Conservation (phyloP, 169 alveolate species). For the Cryptosporidium meleagridis region DNA sequence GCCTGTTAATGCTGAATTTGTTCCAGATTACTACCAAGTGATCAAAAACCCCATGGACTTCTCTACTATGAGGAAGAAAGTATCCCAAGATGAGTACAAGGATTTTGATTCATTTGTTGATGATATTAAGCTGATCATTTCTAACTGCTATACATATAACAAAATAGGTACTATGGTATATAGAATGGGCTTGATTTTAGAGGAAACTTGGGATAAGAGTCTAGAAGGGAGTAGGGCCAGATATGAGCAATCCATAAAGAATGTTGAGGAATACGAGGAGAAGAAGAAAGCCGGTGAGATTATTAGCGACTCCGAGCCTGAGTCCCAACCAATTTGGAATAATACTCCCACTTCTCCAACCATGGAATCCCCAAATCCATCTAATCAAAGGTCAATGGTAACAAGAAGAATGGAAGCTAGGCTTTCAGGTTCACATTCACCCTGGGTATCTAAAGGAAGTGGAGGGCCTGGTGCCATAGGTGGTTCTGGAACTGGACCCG, state of each 20-base stretch:
- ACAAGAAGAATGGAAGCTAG: constrained; percentile 74
- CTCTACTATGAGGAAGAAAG: constrained; percentile 86
- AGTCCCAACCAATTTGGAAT: constrained; percentile 52
- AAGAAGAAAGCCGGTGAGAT: constrained; percentile 58
- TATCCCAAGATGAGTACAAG: constrained; percentile 84
- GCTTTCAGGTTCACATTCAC: constrained; percentile 34
- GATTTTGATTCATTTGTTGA: constrained; percentile 85
- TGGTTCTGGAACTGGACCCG: not conserved
- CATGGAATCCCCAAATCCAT: constrained; percentile 51
- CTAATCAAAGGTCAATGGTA: constrained; percentile 70
- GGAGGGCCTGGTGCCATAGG: not conserved
- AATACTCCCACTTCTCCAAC: constrained; percentile 68
- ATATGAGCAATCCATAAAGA: constrained; percentile 53
- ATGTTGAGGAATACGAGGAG: constrained; percentile 59
- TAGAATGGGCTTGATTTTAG: constrained; percentile 69
- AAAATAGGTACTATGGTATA: constrained; percentile 75
- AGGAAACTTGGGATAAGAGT: constrained; percentile 73
- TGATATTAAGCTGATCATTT: constrained; percentile 88
- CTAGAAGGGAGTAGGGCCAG: constrained; percentile 44
- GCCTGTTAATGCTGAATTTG: constrained; percentile 90
- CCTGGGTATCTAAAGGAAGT: constrained; percentile 14
- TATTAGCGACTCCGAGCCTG: constrained; percentile 67
- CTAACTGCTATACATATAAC: constrained; percentile 90
- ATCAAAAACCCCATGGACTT: constrained; percentile 94
- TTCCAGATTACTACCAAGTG: constrained; percentile 91